A percentile compares a stretch with the other conserved stretches of the same genome.
These are phyloP conservation scores for Singerocomus inundabilis DNA, from an alignment of 1,284 basidiomycete genomes.

Conservation along the genomic window DNA sequence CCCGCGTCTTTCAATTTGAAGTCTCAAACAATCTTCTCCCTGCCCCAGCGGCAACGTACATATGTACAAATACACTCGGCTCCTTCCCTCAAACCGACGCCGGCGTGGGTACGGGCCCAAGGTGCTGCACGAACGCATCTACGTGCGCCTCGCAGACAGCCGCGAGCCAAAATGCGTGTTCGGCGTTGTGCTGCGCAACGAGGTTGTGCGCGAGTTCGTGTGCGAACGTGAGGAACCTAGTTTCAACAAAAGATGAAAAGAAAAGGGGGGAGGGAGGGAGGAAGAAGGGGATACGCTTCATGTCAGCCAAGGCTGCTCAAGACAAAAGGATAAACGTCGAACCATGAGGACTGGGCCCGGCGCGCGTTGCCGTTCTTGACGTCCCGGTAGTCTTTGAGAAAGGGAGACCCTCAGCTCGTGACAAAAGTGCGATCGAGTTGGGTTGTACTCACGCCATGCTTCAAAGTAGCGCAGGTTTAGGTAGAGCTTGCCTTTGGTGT, in stretches of 20 bases:
- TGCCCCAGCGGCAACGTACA: no score
- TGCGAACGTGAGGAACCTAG: conserved; percentile 84
- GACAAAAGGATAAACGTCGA: conserved; percentile 5
- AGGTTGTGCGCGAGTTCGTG: conserved; percentile 89
- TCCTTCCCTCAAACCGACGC: not conserved
- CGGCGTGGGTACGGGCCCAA: not conserved
- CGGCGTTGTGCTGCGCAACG: conserved; percentile 70
- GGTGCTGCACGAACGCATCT: not conserved
- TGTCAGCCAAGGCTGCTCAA: no score
- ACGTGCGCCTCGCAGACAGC: conserved; percentile 74
- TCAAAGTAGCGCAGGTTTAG: not conserved
- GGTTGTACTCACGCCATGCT: not conserved
- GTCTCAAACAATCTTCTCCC: no score
- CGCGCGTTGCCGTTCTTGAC: conserved; percentile 54
- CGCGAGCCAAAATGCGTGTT: conserved; percentile 92
- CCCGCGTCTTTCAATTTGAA: no score
- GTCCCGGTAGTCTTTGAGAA: conserved; percentile 59
- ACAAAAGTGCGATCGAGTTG: no score
- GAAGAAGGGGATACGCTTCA: no score
- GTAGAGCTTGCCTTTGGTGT: not conserved
- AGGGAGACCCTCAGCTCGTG: not conserved
- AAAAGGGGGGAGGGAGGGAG: no score
- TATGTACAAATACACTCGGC: no score
- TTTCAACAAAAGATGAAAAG: not conserved
- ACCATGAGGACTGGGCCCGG: conserved; percentile 81